Conservation (phyloP, 495 filamentous ascomycete species). For the Penicillium macrosclerotiorum region DNA sequence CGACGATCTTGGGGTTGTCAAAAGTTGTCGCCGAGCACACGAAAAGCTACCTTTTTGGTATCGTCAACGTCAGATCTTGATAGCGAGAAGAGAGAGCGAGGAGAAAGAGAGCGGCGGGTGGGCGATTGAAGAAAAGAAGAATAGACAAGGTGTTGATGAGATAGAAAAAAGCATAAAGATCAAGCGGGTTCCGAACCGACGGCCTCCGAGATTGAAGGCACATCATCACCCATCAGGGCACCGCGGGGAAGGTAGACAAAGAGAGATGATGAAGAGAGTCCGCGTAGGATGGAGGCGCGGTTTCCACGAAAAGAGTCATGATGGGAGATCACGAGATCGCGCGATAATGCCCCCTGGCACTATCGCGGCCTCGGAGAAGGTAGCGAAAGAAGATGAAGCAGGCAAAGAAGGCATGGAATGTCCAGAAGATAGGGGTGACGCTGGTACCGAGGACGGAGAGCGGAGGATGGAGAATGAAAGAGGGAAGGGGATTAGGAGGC, state of each 20-base stretch:
- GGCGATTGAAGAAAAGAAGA: conserved; percentile 16
- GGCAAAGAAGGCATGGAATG: conserved; percentile 15
- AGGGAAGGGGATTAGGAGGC: too few species aligned
- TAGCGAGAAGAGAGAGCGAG: conserved; percentile 23
- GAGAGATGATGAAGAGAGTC: conserved; percentile 18
- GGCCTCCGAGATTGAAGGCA: conserved; percentile 1
- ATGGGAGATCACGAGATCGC: conserved; percentile 18
- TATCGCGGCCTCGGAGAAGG: conserved; percentile 7
- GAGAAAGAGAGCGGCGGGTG: conserved; percentile 17
- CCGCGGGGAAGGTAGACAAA: conserved; percentile 9
- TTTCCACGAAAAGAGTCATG: conserved; percentile 14
- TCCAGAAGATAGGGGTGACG: conserved; percentile 14
- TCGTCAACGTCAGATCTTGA: conserved; percentile 40
- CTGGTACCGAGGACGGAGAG: conserved; percentile 1
- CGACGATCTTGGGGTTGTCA: not conserved
- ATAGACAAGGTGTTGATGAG: conserved; percentile 17
- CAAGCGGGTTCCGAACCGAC: conserved; percentile 7
- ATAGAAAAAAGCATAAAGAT: conserved; percentile 15
- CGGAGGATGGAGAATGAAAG: too few species aligned
- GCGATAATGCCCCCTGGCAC: conserved; percentile 24
- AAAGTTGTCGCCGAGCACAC: conserved; percentile 10
- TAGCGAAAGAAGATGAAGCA: conserved; percentile 18
- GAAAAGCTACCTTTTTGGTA: conserved; percentile 39
- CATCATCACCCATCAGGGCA: conserved; percentile 6
- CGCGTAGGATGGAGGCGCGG: conserved; percentile 16